These are phyloP conservation scores for Wallacemonas sp. DNA, from an alignment of 208 protist species.

Conservation along the genomic window DNA sequence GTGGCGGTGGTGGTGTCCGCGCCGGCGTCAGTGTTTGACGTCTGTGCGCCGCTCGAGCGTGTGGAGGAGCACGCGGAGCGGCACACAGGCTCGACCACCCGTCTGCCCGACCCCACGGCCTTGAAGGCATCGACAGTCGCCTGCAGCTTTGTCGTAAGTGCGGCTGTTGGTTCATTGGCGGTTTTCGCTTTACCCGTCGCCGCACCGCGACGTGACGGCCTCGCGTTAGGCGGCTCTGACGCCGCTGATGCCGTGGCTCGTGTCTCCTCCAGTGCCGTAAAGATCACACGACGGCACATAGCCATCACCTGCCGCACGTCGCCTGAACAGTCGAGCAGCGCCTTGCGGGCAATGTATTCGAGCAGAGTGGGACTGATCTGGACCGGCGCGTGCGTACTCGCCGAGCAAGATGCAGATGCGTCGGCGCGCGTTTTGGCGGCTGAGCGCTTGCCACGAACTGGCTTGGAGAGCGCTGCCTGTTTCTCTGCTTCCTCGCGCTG, in stretches of 20 bases:
- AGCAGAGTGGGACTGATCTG: conserved; percentile 54
- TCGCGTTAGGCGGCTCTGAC: too few relatives aligned
- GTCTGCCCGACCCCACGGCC: too few relatives aligned
- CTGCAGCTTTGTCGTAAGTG: conserved; percentile 8
- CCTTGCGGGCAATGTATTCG: conserved; percentile 60
- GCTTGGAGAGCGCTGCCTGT: background rate
- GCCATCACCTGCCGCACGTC: conserved; percentile 70
- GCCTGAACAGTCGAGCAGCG: conserved; percentile 57
- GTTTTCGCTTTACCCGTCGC: background rate
- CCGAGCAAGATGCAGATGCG: background rate
- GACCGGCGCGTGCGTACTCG: conserved; percentile 11
- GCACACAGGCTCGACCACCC: too few relatives aligned
- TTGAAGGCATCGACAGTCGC: conserved; percentile 20
- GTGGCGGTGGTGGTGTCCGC: background rate
- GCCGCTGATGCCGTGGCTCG: background rate
- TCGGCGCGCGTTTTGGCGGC: background rate
- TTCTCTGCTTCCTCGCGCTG: background rate
- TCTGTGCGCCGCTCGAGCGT: conserved; percentile 8
- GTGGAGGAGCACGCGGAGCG: conserved; percentile 8
- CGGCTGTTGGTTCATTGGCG: background rate
- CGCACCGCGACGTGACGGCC: too few relatives aligned
- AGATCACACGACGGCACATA: conserved; percentile 64
- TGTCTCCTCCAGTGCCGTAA: conserved; percentile 37
- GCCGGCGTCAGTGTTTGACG: background rate
- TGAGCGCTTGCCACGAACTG: background rate